Percentiles rank a stretch among this genome's conserved stretches.
phyloP scores from a whole-genome alignment of 768 basidiomycete genomes.

The Chiua virens region DNA sequence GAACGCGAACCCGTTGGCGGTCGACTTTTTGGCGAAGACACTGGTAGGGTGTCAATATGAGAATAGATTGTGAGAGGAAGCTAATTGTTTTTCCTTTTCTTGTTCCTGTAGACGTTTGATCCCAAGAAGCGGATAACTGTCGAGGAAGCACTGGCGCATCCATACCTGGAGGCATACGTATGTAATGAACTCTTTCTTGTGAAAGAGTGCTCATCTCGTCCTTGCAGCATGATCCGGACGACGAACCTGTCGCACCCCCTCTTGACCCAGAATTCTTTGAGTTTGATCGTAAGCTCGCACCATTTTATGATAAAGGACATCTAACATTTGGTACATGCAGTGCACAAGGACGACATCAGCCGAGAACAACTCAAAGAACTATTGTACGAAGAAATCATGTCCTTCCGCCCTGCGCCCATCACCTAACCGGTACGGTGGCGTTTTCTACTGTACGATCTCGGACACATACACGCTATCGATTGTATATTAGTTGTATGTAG shows the following conservation, averaged over 20 bases:
- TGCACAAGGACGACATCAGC: constrained; percentile 95
- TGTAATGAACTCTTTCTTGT: constrained; percentile 22
- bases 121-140: constrained; percentile 96
- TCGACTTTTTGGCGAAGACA: constrained; percentile 81
- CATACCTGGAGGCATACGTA: constrained; percentile 92
- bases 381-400: constrained; percentile 92
- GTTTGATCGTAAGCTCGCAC: constrained; percentile 73
- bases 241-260: constrained; percentile 95
- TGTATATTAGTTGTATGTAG: constrained; percentile 4
- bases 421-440: constrained; percentile 19
- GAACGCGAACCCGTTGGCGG: constrained; percentile 78
- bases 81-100: constrained; percentile 2
- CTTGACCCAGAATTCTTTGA: constrained; percentile 96
- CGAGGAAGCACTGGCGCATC: constrained; percentile 92
- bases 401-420: constrained; percentile 71
- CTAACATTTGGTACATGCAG: constrained; percentile 35
- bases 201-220: constrained; percentile 4
- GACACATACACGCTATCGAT: neutral
- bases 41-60: constrained; percentile 46
- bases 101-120: constrained; percentile 76
- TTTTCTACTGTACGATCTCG: neutral
- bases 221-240: constrained; percentile 86
- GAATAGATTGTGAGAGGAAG: too few relatives aligned
- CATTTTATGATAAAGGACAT: neutral
- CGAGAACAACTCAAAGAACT: constrained; percentile 94